A percentile compares a stretch with the other conserved stretches of the same genome.
phyloP scores from a whole-genome alignment of 2,329 filamentous ascomycete genomes.

The Sporothrix mexicana region DNA sequence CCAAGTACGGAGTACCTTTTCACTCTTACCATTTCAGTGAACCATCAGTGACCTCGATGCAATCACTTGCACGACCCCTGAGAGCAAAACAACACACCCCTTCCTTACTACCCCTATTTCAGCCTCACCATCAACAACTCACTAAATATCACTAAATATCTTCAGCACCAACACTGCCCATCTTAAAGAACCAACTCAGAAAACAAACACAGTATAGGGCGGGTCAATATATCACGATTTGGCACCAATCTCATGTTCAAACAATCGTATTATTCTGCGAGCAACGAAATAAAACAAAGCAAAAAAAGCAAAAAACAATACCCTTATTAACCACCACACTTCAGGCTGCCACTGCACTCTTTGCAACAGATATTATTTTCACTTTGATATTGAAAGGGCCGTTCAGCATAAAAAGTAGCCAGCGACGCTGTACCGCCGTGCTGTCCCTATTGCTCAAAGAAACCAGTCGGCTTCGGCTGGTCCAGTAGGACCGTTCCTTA shows the following conservation, averaged over 20 bases:
- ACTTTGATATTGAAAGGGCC: slow-evolving; percentile 23
- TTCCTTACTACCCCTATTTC: no score
- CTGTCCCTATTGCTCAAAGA: neutral
- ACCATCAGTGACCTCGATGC: no score
- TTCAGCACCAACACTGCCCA: neutral
- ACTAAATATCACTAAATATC: no score
- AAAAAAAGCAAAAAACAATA: neutral
- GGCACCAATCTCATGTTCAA: neutral
- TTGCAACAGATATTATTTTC: slow-evolving; percentile 3
- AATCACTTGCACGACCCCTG: no score
- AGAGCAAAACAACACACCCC: no score
- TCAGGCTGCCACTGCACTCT: neutral
- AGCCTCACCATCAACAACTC: no score
- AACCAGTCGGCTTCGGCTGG: neutral
- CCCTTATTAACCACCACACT: neutral
- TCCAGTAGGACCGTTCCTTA: neutral
- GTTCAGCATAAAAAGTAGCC: neutral
- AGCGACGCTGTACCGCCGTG: neutral
- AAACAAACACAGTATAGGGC: neutral
- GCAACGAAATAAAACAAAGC: neutral
- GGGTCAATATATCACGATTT: neutral
- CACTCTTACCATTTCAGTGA: no score
- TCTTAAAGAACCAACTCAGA: neutral
- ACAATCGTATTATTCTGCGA: slow-evolving; percentile 7
- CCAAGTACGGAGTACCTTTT: no score